Evolutionary conservation across 257 asterid species (phyloP), one percentile per base, ranked within the genome.

Genomic region (Salvia miltiorrhiza): DNA sequence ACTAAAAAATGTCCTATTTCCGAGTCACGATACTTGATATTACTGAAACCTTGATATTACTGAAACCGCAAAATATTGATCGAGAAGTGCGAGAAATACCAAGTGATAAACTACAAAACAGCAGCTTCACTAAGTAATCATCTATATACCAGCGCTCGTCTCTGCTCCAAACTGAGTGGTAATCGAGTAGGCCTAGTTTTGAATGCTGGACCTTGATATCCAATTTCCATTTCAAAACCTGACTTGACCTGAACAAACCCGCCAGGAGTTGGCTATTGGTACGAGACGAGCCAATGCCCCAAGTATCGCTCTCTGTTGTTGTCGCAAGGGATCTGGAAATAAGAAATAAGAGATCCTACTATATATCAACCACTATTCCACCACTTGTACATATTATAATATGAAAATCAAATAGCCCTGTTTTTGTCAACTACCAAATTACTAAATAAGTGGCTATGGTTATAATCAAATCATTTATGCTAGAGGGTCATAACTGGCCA

Each of bases 311-410:
- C 41, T 65, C 75, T 20, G 60, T 54, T 26, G 13, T 10, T 37
- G 63, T 35, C n/a, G n/a, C n/a, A n/a, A 61, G 11, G 12, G 7
- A 44, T 61, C 65, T 44, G 10, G 68, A 24, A 33, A 8, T 13
- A 7, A 47, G 43, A 37, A 49, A 60, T 17, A 74, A 44, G 58
- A 40, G 23, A 16, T 14, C 52, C 48, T 23, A 50, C 1, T 56
- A 37, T 12, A 33, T 41, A 70, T 32, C 30, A 37, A 12, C 74
- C 11, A 35, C 53, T 23, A 60, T 68, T 55, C 47, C 73, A 68
- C 45, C 57, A 67, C 41, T 23, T 14, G 17, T 10, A 39, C 28
- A 52, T n/a, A n/a, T n/a, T 9, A 19, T 48, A 20, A 7, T 7
- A 5, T 45, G 21, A 45, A 45, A 45, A 45, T 16, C 23, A 45